Evolutionary conservation across 495 filamentous ascomycete species (phyloP), one percentile per base, ranked within the genome.

Genomic region (Daldinia decipiens): DNA sequence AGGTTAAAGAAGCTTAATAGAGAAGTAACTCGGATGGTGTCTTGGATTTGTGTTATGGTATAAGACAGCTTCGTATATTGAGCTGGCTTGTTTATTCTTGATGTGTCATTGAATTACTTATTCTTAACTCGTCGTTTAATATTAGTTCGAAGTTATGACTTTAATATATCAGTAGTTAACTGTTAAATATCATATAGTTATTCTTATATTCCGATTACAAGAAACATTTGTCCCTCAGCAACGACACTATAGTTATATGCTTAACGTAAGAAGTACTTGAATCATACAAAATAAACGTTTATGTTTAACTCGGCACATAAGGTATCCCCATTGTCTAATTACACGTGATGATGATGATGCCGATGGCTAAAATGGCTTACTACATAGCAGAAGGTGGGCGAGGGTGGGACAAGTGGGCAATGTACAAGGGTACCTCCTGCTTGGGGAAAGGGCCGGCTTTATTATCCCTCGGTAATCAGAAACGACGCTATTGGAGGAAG

Each of bases 391-490:
- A 47, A 47, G 2, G 59, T 53, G 31, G 40, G 24, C 12, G 26
- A n/a, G 24, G 0, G 24, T 29, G 50, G 50, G 13, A 2, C 7
- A 55, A 29, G 56, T 58, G 54, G 55, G 13, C n/a, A 19, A 34
- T 52, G 62, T 65, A 50, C 29, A 13, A 32, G 54, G 32, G 17
- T 59, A 66, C 63, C 12, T 57, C 27, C 15, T 36, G 19, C 53
- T 56, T 66, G 55, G 47, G 63, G 54, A 66, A 66, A 59, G 7
- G 45, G 2, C 63, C 55, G 43, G 43, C 43, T 62, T 73, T 75
- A 67, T 77, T 73, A 68, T 77, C 69, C 76, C 76, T 78, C 76
- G 76, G 76, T 76, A 78, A 78, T 78, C 74, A 78, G 72, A 67
- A 59, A 64, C 27, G 55, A 75, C 58, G 72, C 74, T 71, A 78